A percentile compares a stretch with the other conserved stretches of the same genome.
Evolutionary conservation across 345 rosid genomes (phyloP).

Genomic region (Adansonia digitata): DNA sequence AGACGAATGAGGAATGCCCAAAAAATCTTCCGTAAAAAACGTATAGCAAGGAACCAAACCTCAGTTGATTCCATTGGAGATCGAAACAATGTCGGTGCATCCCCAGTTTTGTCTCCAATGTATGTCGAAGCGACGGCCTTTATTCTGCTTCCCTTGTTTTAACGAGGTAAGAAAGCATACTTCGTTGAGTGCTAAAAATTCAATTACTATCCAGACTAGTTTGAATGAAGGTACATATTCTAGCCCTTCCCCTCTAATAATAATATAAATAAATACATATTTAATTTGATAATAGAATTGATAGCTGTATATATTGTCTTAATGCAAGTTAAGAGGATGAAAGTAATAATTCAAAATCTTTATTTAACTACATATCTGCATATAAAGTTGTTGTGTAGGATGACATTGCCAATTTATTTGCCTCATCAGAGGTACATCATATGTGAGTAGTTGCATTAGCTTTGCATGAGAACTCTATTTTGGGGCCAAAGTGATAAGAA

Average conservation of each 20-base stretch:
- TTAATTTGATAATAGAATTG: neutral
- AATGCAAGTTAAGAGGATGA: neutral
- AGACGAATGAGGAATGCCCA: neutral
- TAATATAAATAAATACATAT: neutral
- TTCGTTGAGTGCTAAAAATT: neutral
- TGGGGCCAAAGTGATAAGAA: too few relatives aligned
- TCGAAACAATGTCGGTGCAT: too few relatives aligned
- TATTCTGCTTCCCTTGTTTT: neutral
- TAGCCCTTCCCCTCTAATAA: neutral
- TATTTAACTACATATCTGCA: neutral
- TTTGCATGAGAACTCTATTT: too few relatives aligned
- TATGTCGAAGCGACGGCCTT: neutral
- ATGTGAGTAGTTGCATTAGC: too few relatives aligned
- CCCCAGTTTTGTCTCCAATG: neutral
- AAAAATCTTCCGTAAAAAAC: too few relatives aligned
- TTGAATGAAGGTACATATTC: neutral
- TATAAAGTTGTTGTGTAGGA: neutral
- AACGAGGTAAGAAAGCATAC: neutral
- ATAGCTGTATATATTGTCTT: neutral
- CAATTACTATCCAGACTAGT: neutral
- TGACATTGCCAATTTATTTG: neutral
- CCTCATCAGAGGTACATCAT: neutral
- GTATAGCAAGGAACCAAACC: too few relatives aligned
- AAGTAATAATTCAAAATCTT: neutral
- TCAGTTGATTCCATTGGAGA: neutral